Evolutionary conservation across 2,329 filamentous ascomycete species (phyloP), one percentile per base, ranked within the genome.

Genomic region (Claviceps spartinae): DNA sequence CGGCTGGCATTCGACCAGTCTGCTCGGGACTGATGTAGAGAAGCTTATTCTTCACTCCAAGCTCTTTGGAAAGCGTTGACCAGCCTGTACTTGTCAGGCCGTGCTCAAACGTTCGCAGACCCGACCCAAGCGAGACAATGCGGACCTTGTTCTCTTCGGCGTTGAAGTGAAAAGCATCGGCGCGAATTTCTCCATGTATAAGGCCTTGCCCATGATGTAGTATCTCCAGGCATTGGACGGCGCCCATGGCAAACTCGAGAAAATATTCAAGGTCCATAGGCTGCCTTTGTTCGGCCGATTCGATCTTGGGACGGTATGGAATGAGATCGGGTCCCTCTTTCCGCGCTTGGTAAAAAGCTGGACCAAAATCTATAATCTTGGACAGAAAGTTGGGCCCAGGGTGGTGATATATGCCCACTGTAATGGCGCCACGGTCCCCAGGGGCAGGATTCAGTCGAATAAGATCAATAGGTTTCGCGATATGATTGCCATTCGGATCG

Each of bases 1-100:
- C 90, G 3, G 87, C 88, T 2, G 89, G 87, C 78, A 96, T 85
- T 20, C 91, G 83, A 14, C 91, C 91, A 2, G 91, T 96, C 71
- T 96, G 91, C 64, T 97, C 91, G 0, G 91, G 90, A 47, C 89
- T 91, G 63, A 96, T 94, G 63, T 88, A 96, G 49, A 90, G 81
- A 20, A 97, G 73, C 67, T 95, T 95, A 63, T 90, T 84, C 68
- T 88, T 89, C 42, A 89, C 87, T 2, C 90, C 90, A 7, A 89
- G 69, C 64, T 96, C 87, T 54, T 85, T 84, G 13, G 87, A 91
- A 9, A 96, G 70, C 0, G 79, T 78, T 11, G 85, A 86, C 91
- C 91, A 97, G 37, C 89, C 89, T 20, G 86, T 84, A 60, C 87
- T 91, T 7, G 79, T 83, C 48, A 97, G 73, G 4, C 90, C 88